These are phyloP conservation scores for Echria macrotheca DNA, from an alignment of 495 filamentous ascomycete species.

Conservation along the genomic window DNA sequence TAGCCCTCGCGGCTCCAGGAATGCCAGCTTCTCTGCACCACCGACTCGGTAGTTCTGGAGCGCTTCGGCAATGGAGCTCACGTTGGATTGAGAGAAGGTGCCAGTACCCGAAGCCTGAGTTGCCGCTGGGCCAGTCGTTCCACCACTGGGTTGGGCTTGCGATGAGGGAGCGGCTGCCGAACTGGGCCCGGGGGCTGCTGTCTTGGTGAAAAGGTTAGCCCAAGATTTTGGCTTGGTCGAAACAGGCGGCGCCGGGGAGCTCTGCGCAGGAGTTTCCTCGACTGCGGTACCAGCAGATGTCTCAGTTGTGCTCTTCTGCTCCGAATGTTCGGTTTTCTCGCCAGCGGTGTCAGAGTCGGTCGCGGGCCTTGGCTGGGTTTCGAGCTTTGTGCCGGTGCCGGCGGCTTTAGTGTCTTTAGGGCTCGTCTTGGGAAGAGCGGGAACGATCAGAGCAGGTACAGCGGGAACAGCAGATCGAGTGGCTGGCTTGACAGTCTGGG, in stretches of 20 bases:
- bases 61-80: conserved; percentile 65
- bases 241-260: conserved; percentile 30
- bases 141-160: conserved; percentile 20
- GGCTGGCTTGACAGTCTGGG: conserved; percentile 41
- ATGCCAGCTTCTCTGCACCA: conserved; percentile 61
- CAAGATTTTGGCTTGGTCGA: conserved; percentile 63
- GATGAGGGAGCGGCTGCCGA: too few relatives aligned
- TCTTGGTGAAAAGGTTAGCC: conserved; percentile 66
- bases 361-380: too few relatives aligned
- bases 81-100: conserved; percentile 49
- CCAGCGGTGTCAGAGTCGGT: too few relatives aligned
- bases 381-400: neutral
- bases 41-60: conserved; percentile 60
- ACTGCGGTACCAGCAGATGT: too few relatives aligned
- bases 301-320: too few relatives aligned
- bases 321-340: too few relatives aligned
- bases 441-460: conserved; percentile 61
- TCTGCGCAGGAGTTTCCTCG: conserved; percentile 17
- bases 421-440: conserved; percentile 55
- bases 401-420: conserved; percentile 25
- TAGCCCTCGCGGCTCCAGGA: conserved; percentile 89
- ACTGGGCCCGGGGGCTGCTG: too few relatives aligned
- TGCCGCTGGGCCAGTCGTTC: conserved; percentile 18
- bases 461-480: conserved; percentile 50
- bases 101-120: conserved; percentile 15